Evolutionary conservation across 441 rosid genomes (phyloP), one percentile per base, ranked within the genome.

Genomic region (Mallotus japonicus): DNA sequence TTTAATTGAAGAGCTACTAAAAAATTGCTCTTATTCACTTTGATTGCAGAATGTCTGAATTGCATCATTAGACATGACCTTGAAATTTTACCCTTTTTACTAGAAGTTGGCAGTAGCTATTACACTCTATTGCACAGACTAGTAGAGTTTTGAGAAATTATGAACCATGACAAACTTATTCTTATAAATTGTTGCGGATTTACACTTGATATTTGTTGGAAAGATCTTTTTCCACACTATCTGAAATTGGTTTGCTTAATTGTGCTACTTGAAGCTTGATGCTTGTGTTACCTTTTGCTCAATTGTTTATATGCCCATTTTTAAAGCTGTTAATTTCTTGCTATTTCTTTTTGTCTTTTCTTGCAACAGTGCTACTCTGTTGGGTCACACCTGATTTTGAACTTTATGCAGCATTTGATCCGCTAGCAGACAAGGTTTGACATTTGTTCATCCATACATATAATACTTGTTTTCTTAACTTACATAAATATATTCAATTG

Each of bases 351-450:
- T 16, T 46, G 17, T 77, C 4, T 55, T 13, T 2, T 47, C 76
- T 73, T 73, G 34, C 60, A 49, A 73, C 97, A 95, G 99, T 90
- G 75, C 85, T 93, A 40, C 90, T 95, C 60, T 95, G 98, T 81
- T 95, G 99, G 99, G 90, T 91, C 55, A 95, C 99, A 11, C 97
- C 87, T 73, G 99, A 95, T 84, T 93, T 95, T 79, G 99, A 95
- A 79, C 95, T 95, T 74, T 95, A 95, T 75, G 97, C 97, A 20
- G 92, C 97, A 72, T 93, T 93, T 71, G 98, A 95, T 88, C 99
- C 99, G 14, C 93, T 93, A 62, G 97, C 98, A 61, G 97, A 95
- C 80, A 95, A 95, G 98, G 99, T 95, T 66, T 71, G 88, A 10
- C 76, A 44, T 74, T 37, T 75, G 13, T 61, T 42, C 11, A 10